phyloP scores from a whole-genome alignment of 441 rosid species.

The Metrosideros polymorpha region DNA sequence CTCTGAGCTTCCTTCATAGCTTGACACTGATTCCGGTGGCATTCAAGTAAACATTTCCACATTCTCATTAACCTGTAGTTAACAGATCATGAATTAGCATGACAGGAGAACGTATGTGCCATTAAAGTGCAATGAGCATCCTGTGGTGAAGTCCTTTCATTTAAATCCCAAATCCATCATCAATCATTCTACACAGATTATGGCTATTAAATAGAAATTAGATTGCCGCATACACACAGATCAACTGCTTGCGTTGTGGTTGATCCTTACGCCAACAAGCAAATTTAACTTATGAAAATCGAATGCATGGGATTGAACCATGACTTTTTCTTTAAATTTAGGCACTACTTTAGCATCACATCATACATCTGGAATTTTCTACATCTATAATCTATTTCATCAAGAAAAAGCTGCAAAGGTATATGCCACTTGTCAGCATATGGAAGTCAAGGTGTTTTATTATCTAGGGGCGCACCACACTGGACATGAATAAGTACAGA shows the following conservation, averaged over 20 bases:
- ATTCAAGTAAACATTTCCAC: slow-evolving; percentile 92
- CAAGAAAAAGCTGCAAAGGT: not conserved
- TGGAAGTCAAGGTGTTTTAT: not conserved
- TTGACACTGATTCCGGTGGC: slow-evolving; percentile 73
- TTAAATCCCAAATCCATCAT: not conserved
- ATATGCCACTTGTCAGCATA: not conserved
- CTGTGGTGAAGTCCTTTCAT: not conserved
- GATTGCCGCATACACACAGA: not conserved
- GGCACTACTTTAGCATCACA: not conserved
- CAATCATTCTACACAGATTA: not conserved
- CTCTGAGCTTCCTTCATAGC: slow-evolving; percentile 62
- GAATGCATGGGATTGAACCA: not conserved
- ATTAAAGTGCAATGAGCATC: not conserved
- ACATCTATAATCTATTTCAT: not conserved
- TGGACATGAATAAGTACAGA: not conserved
- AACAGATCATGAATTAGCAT: not conserved
- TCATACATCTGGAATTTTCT: not conserved
- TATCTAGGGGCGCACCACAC: not conserved
- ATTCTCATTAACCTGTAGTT: slow-evolving; percentile 60
- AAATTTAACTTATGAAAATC: not conserved
- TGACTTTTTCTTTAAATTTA: not conserved
- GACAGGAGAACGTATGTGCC: not conserved
- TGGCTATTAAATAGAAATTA: not conserved
- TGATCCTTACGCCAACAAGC: not conserved
- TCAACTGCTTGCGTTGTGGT: not conserved